These are phyloP conservation scores for Vanilla planifolia DNA, from an alignment of 106 monocot species.

Conservation along the genomic window DNA sequence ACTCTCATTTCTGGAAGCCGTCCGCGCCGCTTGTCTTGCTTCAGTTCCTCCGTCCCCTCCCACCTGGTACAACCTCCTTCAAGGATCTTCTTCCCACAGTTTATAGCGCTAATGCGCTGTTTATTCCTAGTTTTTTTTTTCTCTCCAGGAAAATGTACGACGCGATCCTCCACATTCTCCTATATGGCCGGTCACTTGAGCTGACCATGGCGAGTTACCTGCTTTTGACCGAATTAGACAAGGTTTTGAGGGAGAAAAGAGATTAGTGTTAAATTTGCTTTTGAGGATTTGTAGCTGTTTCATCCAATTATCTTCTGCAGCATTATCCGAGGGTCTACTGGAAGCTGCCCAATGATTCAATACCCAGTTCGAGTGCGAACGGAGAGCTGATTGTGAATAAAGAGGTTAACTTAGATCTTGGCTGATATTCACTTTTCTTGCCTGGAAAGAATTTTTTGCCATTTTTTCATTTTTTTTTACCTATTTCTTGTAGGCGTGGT, in stretches of 20 bases:
- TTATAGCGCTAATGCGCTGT: not conserved
- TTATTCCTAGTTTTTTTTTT: not conserved
- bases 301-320: conserved; percentile 31
- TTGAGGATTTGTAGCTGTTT: not conserved
- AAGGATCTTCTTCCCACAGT: not conserved
- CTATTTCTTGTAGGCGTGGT: conserved; percentile 58
- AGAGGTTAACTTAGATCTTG: conserved; percentile 42
- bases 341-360: conserved; percentile 7
- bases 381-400: conserved; percentile 46
- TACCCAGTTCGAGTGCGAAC: not conserved
- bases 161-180: conserved; percentile 62
- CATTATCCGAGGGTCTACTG: conserved; percentile 67
- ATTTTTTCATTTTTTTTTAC: not conserved
- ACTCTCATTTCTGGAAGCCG: conserved; percentile 73
- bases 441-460: not conserved
- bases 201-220: conserved; percentile 56
- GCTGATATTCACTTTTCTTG: not conserved
- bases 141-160: conserved; percentile 57
- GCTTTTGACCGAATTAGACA: conserved; percentile 57
- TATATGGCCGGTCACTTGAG: conserved; percentile 59
- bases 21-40: conserved; percentile 40
- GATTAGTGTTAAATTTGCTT: no score
- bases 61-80: conserved; percentile 34
- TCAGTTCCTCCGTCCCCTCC: conserved; percentile 37
- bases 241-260: conserved; percentile 26